phyloP scores from a whole-genome alignment of 805 yeast genomes.

The Soucietia sequanensis region DNA sequence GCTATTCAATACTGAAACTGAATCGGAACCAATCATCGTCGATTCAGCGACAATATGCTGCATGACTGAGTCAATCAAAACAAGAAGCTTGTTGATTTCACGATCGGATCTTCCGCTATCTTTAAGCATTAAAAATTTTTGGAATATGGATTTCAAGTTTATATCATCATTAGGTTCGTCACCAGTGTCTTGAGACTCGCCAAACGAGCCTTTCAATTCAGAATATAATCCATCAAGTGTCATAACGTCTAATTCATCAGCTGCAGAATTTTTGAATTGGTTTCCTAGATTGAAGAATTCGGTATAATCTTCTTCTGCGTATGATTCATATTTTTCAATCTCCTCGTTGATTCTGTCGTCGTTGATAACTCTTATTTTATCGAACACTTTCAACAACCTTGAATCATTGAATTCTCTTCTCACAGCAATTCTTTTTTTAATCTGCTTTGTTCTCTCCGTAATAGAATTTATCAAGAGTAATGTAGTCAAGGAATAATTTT shows the following conservation, averaged over 20 bases:
- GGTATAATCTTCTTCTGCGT: conserved; percentile 39
- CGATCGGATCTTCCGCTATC: conserved; percentile 19
- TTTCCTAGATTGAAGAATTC: conserved; percentile 12
- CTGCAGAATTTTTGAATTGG: not conserved
- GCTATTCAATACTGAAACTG: conserved; percentile 27
- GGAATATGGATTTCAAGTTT: conserved; percentile 22
- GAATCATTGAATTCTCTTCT: conserved; percentile 39
- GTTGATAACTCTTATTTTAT: conserved; percentile 29
- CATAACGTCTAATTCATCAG: conserved; percentile 2
- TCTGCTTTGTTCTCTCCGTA: conserved; percentile 24
- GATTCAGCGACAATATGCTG: conserved; percentile 29
- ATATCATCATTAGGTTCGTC: conserved; percentile 4
- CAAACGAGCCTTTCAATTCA: conserved; percentile 10
- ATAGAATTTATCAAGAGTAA: conserved; percentile 35
- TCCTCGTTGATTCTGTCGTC: conserved; percentile 33
- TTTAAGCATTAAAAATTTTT: conserved; percentile 24
- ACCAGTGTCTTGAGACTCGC: conserved; percentile 1
- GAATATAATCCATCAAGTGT: conserved; percentile 13
- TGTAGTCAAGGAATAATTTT: conserved; percentile 35
- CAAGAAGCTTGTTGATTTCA: conserved; percentile 24
- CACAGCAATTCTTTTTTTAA: conserved; percentile 26
- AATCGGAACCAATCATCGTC: conserved; percentile 17
- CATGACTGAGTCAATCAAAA: conserved; percentile 29
- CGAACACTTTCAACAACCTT: conserved; percentile 31
- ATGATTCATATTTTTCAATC: conserved; percentile 36